Conservation (phyloP, 352 stramenopile species). For the Pythium chondricola region DNA sequence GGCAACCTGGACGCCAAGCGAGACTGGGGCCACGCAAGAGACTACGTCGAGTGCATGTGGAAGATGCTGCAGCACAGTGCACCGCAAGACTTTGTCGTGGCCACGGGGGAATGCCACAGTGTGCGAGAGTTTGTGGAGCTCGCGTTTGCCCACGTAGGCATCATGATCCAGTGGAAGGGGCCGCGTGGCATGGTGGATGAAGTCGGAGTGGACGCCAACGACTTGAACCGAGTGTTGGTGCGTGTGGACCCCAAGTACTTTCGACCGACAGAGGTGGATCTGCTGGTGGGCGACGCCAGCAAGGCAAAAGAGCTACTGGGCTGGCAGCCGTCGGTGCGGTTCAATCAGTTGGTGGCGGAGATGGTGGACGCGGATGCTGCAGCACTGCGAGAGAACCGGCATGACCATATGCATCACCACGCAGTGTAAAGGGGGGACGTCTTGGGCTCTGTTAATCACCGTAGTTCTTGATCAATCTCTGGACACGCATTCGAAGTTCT, state of each 20-base stretch:
- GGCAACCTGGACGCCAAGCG: conserved; percentile 97
- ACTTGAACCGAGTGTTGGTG: conserved; percentile 90
- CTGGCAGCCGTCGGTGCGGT: conserved; percentile 90
- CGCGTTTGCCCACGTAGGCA: conserved; percentile 88
- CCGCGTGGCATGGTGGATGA: conserved; percentile 87
- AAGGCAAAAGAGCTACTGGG: conserved; percentile 90
- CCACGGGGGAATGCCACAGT: conserved; percentile 96
- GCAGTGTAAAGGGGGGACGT: too few relatives aligned
- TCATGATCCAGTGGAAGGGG: conserved; percentile 92
- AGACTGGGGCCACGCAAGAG: conserved; percentile 98
- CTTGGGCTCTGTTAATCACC: too few relatives aligned
- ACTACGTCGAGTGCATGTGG: conserved; percentile 99
- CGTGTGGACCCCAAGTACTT: conserved; percentile 97
- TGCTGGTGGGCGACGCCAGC: conserved; percentile 93
- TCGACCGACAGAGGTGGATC: conserved; percentile 97
- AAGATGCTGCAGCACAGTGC: conserved; percentile 92
- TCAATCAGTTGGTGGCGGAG: conserved; percentile 92
- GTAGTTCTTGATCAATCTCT: too few relatives aligned
- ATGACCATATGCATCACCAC: conserved; percentile 19
- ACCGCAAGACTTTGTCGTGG: conserved; percentile 78
- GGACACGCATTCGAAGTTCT: too few relatives aligned
- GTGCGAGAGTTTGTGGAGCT: conserved; percentile 98
- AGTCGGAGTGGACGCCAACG: conserved; percentile 86
- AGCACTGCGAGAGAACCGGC: conserved; percentile 7
- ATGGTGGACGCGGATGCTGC: conserved; percentile 81